phyloP scores from a whole-genome alignment of 2,329 filamentous ascomycete species.

The Cladobotryum mycophilum region DNA sequence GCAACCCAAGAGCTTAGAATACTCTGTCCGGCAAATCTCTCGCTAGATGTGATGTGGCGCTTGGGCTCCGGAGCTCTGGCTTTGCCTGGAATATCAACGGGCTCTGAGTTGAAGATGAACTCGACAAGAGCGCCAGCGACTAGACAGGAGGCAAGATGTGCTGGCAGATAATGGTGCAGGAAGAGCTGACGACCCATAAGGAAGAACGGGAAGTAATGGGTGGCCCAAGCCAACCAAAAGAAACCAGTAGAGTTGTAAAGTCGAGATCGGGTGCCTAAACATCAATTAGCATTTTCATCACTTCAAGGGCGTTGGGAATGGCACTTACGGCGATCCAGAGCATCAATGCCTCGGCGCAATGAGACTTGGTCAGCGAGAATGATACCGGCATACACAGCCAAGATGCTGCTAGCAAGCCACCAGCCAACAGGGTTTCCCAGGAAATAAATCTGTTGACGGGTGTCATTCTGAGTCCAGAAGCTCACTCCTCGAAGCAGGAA shows the following conservation, averaged over 20 bases:
- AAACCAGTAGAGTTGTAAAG: constrained; percentile 98
- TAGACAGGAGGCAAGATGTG: constrained; percentile 83
- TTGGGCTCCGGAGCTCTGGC: constrained; percentile 41
- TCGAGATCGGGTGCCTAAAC: constrained; percentile 73
- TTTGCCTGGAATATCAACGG: constrained; percentile 52
- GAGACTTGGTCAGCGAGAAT: constrained; percentile 90
- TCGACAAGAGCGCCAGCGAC: constrained; percentile 89
- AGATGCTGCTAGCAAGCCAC: constrained; percentile 89
- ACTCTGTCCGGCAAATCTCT: constrained; percentile 74
- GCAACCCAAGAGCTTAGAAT: constrained; percentile 75
- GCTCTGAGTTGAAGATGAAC: constrained; percentile 91
- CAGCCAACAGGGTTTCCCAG: constrained; percentile 93
- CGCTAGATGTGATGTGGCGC: constrained; percentile 69
- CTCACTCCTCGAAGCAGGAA: constrained; percentile 95
- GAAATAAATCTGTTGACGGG: constrained; percentile 96
- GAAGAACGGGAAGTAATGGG: constrained; percentile 95
- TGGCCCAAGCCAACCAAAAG: constrained; percentile 97
- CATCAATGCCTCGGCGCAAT: constrained; percentile 85
- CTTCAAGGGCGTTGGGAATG: not conserved
- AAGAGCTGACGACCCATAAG: constrained; percentile 98
- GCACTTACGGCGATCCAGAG: constrained; percentile 81
- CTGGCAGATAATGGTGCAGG: constrained; percentile 94
- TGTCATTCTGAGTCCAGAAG: constrained; percentile 98
- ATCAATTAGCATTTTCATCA: constrained; percentile 23
- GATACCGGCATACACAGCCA: constrained; percentile 91